Evolutionary conservation across 1,139 yeast species (phyloP), one percentile per base, ranked within the genome.

Genomic region (Pichia sp.): DNA sequence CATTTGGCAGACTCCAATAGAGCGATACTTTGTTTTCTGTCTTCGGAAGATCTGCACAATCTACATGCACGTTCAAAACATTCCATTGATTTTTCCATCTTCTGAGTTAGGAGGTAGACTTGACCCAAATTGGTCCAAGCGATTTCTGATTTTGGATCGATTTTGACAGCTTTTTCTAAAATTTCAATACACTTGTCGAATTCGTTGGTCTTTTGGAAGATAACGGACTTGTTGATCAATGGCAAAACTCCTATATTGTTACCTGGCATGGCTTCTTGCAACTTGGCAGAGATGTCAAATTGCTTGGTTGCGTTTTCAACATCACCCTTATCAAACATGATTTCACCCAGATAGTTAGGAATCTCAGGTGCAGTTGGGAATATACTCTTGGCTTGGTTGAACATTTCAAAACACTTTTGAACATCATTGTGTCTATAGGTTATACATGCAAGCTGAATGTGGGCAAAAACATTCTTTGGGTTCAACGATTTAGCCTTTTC

Each of bases 291-390:
- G 66, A 81, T 80, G 63, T 92, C 97, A 70, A 90, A 93, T 75
- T 90, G 93, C 70, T 83, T 82, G 58, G 82, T 73, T 57, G 99
- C 97, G 61, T 80, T 85, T 47, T 73, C 79, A 57, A 80, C 75
- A 63, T 87, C 88, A 65, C 87, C 87, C 65, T 82, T 81, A 69
- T 93, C 98, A 61, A 90, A 84, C 67, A 92, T 78, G 53, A 93
- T 86, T 75, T 93, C 99, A 68, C 98, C 99, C 68, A 85, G 90
- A 73, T 92, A 95, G 76, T 90, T 92, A 74, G 95, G 96, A 64
- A 90, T 88, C 72, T 90, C 97, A 54, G 97, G 90, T 52, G 87
- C 80, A 40, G 93, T 81, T 64, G 97, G 95, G 82, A 89, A 90
- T 69, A 78, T 79, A 70, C 79, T 77, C 67, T 83, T 82, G 48